Evolutionary conservation across 805 yeast species (phyloP).

Genomic region (Wickerhamomyces hampshirensis): DNA sequence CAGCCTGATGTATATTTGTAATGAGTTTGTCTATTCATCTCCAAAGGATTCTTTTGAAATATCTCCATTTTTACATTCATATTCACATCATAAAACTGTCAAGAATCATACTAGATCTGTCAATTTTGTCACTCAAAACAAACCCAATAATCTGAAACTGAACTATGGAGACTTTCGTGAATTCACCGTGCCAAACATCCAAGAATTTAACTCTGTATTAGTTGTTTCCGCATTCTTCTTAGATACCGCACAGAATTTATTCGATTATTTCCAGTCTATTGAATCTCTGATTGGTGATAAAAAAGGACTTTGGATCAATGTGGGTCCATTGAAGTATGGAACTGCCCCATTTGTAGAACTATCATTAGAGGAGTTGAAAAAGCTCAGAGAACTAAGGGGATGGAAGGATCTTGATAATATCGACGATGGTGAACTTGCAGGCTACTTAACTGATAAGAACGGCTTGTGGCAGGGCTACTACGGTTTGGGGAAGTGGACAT

Average conservation of each 20-base stretch:
- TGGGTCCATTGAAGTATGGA: conserved; percentile 93
- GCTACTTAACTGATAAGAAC: conserved; percentile 60
- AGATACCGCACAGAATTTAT: conserved; percentile 86
- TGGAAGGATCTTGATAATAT: conserved; percentile 49
- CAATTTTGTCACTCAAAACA: conserved; percentile 23
- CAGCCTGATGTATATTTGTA: conserved; percentile 68
- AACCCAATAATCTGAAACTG: conserved; percentile 45
- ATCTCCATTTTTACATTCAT: conserved; percentile 57
- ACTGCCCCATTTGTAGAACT: conserved; percentile 75
- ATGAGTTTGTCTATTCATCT: conserved; percentile 46
- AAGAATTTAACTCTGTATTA: conserved; percentile 41
- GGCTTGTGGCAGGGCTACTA: conserved; percentile 79
- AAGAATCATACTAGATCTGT: conserved; percentile 48
- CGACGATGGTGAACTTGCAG: conserved; percentile 36
- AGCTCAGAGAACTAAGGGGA: conserved; percentile 52
- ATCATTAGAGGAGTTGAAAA: conserved; percentile 60
- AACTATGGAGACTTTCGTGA: conserved; percentile 62
- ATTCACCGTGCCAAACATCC: conserved; percentile 33
- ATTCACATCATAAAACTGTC: conserved; percentile 54
- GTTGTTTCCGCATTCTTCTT: conserved; percentile 72
- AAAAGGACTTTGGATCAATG: conserved; percentile 76
- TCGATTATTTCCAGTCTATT: conserved; percentile 70
- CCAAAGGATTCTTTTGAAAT: conserved; percentile 17
- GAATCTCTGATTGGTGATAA: conserved; percentile 37
- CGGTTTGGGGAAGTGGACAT: conserved; percentile 57